Percentiles rank a stretch among this genome's conserved stretches.
Evolutionary conservation across 2,329 filamentous ascomycete genomes (phyloP).

Genomic region (Cladophialophora psammophila): DNA sequence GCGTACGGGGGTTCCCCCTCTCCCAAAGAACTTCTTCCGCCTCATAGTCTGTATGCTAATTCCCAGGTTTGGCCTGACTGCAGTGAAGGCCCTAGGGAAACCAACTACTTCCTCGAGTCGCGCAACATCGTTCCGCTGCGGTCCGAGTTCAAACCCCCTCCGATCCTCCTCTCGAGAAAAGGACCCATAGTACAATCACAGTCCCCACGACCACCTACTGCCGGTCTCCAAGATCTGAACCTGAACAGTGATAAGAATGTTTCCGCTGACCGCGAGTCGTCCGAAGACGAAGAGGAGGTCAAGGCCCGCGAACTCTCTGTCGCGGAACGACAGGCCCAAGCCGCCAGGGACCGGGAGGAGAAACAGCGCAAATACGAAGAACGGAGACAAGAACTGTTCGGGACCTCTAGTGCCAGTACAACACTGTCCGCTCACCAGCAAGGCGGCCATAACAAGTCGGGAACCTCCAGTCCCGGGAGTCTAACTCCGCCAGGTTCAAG

Average conservation of each 20-base stretch:
- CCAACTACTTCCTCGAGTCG: conserved; percentile 77
- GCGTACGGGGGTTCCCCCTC: conserved; percentile 65
- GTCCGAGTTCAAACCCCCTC: conserved; percentile 77
- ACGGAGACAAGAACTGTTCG: conserved; percentile 85
- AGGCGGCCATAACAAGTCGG: conserved; percentile 49
- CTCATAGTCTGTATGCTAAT: not conserved
- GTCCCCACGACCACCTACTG: conserved; percentile 29
- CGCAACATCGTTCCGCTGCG: conserved; percentile 67
- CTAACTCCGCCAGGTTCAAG: conserved; percentile 64
- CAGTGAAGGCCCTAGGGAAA: conserved; percentile 73
- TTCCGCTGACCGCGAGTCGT: conserved; percentile 62
- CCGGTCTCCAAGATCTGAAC: conserved; percentile 38
- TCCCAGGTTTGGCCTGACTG: not conserved
- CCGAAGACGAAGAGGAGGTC: conserved; percentile 62
- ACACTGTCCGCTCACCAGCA: conserved; percentile 16
- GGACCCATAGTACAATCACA: conserved; percentile 38
- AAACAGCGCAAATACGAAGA: conserved; percentile 92
- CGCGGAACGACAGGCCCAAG: conserved; percentile 79
- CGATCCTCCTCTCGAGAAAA: conserved; percentile 86
- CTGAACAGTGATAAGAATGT: conserved; percentile 52
- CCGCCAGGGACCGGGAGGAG: conserved; percentile 79
- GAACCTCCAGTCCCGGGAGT: conserved; percentile 68
- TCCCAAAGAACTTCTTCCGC: not conserved
- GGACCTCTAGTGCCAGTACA: conserved; percentile 56
- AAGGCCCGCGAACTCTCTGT: conserved; percentile 71